Conservation (phyloP, 116 monocot species). For the Cymodocea nodosa region DNA sequence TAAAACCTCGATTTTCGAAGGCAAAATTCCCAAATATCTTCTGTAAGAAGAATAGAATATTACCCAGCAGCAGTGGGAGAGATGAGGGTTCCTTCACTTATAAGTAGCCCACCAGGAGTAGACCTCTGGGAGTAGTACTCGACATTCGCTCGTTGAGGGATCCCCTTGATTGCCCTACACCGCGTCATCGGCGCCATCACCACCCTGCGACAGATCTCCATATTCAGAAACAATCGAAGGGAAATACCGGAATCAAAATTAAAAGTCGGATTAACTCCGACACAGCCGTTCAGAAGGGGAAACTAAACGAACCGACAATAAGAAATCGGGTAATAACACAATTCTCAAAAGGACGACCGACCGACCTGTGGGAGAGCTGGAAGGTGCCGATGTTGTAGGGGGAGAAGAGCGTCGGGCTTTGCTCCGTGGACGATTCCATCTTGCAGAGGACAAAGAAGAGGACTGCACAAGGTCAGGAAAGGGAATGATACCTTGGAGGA, state of each 20-base stretch:
- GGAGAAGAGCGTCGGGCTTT: slow-evolving; percentile 41
- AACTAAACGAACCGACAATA: too few relatives aligned
- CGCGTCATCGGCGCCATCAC: slow-evolving; percentile 96
- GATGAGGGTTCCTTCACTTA: slow-evolving; percentile 79
- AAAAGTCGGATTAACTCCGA: too few relatives aligned
- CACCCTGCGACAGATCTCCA: slow-evolving; percentile 25
- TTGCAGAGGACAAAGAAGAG: too few relatives aligned
- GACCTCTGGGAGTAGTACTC: slow-evolving; percentile 81
- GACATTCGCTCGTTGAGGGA: slow-evolving; percentile 44
- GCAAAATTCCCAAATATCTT: too few relatives aligned
- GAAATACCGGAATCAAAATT: too few relatives aligned
- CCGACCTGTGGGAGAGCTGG: slow-evolving; percentile 66
- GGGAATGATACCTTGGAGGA: too few relatives aligned
- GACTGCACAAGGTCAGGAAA: neutral
- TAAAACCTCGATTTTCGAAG: too few relatives aligned
- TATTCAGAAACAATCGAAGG: too few relatives aligned
- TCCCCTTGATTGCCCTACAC: slow-evolving; percentile 65
- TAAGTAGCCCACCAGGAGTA: slow-evolving; percentile 69
- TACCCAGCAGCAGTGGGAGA: slow-evolving; percentile 80
- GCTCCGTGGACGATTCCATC: too few relatives aligned
- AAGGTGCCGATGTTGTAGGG: slow-evolving; percentile 67
- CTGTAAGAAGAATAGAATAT: neutral
- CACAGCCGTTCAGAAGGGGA: too few relatives aligned
- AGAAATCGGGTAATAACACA: neutral
- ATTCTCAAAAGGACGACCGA: neutral